A percentile compares a stretch with the other conserved stretches of the same genome.
Conservation (phyloP, 2,329 filamentous ascomycete species). For the Pseudopyricularia javanii region DNA sequence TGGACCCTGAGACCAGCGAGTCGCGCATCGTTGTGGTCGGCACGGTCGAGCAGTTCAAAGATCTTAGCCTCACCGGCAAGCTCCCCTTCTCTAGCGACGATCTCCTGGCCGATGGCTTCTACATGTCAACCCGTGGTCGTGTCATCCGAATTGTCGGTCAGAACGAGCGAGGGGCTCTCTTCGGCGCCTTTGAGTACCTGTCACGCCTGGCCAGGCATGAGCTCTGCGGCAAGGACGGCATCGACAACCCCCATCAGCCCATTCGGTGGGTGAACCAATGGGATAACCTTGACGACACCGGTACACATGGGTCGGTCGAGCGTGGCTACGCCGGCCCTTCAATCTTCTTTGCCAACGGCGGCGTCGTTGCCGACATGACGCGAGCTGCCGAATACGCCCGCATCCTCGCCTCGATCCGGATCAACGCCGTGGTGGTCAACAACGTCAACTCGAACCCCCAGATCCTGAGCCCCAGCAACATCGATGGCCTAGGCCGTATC, state of each 20-base stretch:
- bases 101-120: slow-evolving; percentile 48
- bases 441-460: slow-evolving; percentile 59
- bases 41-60: slow-evolving; percentile 28
- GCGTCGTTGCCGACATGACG: slow-evolving; percentile 43
- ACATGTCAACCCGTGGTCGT: slow-evolving; percentile 33
- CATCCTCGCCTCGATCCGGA: slow-evolving; percentile 50
- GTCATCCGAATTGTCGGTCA: slow-evolving; percentile 47
- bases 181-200: slow-evolving; percentile 58
- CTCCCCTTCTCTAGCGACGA: slow-evolving; percentile 11
- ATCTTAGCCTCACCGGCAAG: slow-evolving; percentile 11
- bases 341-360: slow-evolving; percentile 52
- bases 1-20: slow-evolving; percentile 16
- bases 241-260: slow-evolving; percentile 43
- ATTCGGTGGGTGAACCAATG: slow-evolving; percentile 63
- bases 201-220: slow-evolving; percentile 50
- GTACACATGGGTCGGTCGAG: slow-evolving; percentile 42
- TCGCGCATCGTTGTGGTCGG: slow-evolving; percentile 46
- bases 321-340: slow-evolving; percentile 56
- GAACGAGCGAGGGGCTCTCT: slow-evolving; percentile 56
- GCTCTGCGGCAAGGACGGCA: slow-evolving; percentile 30
- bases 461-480: slow-evolving; percentile 41
- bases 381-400: slow-evolving; percentile 52
- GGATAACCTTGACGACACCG: slow-evolving; percentile 48
- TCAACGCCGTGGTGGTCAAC: slow-evolving; percentile 58
- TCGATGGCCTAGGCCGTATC: slow-evolving; percentile 48